These are phyloP conservation scores for Pythium brachiatum DNA, from an alignment of 352 stramenopile species.

Conservation along the genomic window DNA sequence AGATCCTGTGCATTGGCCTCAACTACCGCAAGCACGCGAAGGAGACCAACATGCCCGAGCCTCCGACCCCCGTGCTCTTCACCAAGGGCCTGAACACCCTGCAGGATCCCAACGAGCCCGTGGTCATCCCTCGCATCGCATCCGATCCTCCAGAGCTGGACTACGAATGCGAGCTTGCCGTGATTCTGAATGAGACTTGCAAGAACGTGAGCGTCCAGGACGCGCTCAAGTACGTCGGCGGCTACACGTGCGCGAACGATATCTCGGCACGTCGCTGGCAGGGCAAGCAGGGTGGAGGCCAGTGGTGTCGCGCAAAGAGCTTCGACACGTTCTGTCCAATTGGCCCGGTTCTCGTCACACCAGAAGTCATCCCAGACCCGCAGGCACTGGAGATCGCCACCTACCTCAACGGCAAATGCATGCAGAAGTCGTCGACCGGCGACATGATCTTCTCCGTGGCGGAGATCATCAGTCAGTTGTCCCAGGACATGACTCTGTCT, in stretches of 20 bases:
- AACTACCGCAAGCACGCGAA: constrained; percentile 90
- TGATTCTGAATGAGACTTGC: constrained; percentile 80
- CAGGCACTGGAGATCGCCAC: constrained; percentile 77
- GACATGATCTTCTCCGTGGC: constrained; percentile 92
- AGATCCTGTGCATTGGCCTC: constrained; percentile 86
- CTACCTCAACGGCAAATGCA: constrained; percentile 74
- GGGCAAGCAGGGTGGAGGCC: constrained; percentile 76
- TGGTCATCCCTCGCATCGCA: constrained; percentile 80
- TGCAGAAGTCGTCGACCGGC: constrained; percentile 86
- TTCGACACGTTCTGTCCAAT: constrained; percentile 92
- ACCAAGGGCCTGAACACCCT: constrained; percentile 85
- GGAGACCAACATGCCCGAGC: constrained; percentile 86
- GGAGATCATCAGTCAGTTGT: constrained; percentile 87
- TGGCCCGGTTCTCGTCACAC: constrained; percentile 80
- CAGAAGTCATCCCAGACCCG: constrained; percentile 68
- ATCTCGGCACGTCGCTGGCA: constrained; percentile 89
- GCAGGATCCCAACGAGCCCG: constrained; percentile 66
- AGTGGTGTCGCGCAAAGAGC: constrained; percentile 88
- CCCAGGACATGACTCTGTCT: constrained; percentile 86
- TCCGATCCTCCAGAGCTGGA: constrained; percentile 74
- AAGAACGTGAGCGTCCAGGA: constrained; percentile 84
- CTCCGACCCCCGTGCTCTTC: constrained; percentile 81
- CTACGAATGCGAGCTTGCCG: constrained; percentile 90
- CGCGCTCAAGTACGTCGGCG: constrained; percentile 83
- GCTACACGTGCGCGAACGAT: constrained; percentile 88